Evolutionary conservation across 1,284 basidiomycete species (phyloP).

Genomic region (Stygiomarasmius scandens): DNA sequence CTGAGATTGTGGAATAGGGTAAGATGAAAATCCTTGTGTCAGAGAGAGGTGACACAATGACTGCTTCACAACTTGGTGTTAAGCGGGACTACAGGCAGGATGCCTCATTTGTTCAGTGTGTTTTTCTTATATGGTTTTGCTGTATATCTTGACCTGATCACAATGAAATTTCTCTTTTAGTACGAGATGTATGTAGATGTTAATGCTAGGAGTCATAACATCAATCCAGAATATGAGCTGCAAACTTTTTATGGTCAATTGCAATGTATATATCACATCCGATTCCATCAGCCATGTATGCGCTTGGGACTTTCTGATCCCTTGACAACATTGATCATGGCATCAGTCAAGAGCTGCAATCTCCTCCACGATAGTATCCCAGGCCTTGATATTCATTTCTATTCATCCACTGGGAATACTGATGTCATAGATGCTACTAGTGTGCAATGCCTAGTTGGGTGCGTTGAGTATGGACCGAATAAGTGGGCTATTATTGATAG

Average conservation of each 20-base stretch:
- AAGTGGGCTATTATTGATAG: conserved; percentile 28
- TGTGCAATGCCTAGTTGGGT: conserved; percentile 28
- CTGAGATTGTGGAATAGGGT: no score
- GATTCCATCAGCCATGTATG: not conserved
- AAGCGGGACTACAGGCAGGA: no score
- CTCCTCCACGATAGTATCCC: conserved; percentile 10
- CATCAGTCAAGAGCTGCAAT: conserved; percentile 15
- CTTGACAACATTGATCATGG: conserved; percentile 17
- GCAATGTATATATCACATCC: conserved; percentile 20
- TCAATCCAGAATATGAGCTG: conserved; percentile 6
- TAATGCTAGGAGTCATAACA: conserved; percentile 11
- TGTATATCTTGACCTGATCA: not conserved
- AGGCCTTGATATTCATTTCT: conserved; percentile 12
- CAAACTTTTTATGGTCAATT: conserved; percentile 26
- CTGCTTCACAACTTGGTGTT: no score
- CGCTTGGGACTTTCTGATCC: not conserved
- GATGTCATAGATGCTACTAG: conserved; percentile 23
- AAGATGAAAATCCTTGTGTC: no score
- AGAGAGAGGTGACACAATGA: no score
- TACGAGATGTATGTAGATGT: conserved; percentile 23
- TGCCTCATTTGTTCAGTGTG: no score
- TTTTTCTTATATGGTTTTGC: no score
- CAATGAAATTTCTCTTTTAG: conserved; percentile 12
- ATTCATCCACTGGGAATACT: conserved; percentile 3
- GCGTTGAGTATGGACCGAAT: conserved; percentile 13